A percentile compares a stretch with the other conserved stretches of the same genome.
phyloP scores from a whole-genome alignment of 331 rosid genomes.

The Cydonia oblonga region DNA sequence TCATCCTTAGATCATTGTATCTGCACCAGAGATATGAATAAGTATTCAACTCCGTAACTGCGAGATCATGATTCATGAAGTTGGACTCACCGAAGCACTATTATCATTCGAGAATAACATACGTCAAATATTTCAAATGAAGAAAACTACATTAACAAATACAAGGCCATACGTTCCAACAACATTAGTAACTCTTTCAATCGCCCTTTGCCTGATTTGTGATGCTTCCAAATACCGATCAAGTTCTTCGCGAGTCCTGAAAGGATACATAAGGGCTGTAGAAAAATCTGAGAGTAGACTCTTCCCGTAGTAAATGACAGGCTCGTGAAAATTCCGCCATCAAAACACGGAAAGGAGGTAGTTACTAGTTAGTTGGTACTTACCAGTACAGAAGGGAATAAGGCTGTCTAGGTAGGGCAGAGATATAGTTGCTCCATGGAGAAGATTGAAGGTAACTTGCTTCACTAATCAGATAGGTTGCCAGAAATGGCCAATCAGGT shows the following conservation, averaged over 20 bases:
- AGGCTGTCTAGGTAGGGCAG: slow-evolving; percentile 92
- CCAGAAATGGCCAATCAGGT: slow-evolving; percentile 92
- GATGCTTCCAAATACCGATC: slow-evolving; percentile 97
- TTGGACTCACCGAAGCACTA: too few relatives aligned
- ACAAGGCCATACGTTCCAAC: slow-evolving; percentile 71
- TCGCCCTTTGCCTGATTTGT: slow-evolving; percentile 77
- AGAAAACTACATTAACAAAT: slow-evolving; percentile 14
- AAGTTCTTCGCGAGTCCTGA: slow-evolving; percentile 87
- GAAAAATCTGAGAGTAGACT: slow-evolving; percentile 17
- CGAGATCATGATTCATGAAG: too few relatives aligned
- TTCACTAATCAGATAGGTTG: slow-evolving; percentile 86
- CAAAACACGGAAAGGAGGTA: background rate
- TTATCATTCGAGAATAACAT: too few relatives aligned
- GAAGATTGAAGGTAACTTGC: slow-evolving; percentile 74
- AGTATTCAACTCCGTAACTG: background rate
- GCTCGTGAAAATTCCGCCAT: slow-evolving; percentile 1
- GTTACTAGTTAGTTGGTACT: background rate
- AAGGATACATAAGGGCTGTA: slow-evolving; percentile 27
- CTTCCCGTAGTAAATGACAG: slow-evolving; percentile 2
- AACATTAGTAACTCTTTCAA: slow-evolving; percentile 75
- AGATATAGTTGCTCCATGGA: slow-evolving; percentile 79
- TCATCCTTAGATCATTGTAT: slow-evolving; percentile 69
- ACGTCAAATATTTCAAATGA: too few relatives aligned
- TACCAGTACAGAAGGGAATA: slow-evolving; percentile 93
- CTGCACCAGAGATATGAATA: slow-evolving; percentile 36